Conservation (phyloP, 495 filamentous ascomycete species). For the Penicillium mononematosum region DNA sequence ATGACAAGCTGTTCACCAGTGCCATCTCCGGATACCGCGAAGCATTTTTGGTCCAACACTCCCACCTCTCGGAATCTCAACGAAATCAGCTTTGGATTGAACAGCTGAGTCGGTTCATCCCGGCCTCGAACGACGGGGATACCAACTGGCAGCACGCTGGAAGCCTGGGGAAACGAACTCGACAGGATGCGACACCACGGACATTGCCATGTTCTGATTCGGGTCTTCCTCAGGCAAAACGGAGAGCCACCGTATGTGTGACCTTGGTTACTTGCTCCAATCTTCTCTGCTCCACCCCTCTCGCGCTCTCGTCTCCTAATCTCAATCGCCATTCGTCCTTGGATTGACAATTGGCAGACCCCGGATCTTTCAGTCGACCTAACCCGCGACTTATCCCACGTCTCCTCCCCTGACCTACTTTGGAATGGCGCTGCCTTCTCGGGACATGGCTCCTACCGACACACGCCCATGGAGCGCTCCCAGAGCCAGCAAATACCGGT, state of each 20-base stretch:
- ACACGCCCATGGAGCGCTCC: constrained; percentile 45
- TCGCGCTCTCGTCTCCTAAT: constrained; percentile 21
- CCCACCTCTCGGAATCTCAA: constrained; percentile 47
- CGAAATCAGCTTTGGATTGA: constrained; percentile 46
- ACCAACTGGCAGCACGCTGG: constrained; percentile 20
- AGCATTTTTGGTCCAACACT: constrained; percentile 44
- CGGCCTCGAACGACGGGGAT: constrained; percentile 23
- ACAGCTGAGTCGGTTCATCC: constrained; percentile 44
- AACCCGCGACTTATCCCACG: constrained; percentile 36
- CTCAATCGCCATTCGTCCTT: constrained; percentile 33
- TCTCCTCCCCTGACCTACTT: constrained; percentile 32
- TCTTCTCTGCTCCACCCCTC: constrained; percentile 21
- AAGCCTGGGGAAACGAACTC: constrained; percentile 45
- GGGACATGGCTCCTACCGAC: constrained; percentile 32
- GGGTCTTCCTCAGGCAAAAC: constrained; percentile 47
- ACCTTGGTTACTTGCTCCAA: constrained; percentile 47
- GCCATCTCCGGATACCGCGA: constrained; percentile 49
- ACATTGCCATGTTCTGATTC: constrained; percentile 38
- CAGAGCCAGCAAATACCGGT: constrained; percentile 45
- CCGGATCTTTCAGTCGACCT: constrained; percentile 43
- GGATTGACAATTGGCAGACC: constrained; percentile 53
- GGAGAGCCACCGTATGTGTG: constrained; percentile 53
- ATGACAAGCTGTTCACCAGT: constrained; percentile 47
- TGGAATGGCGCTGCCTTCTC: constrained; percentile 23
- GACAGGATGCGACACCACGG: constrained; percentile 46